phyloP scores from a whole-genome alignment of 2,329 filamentous ascomycete genomes.

The Iodosphaeria phyllophila region DNA sequence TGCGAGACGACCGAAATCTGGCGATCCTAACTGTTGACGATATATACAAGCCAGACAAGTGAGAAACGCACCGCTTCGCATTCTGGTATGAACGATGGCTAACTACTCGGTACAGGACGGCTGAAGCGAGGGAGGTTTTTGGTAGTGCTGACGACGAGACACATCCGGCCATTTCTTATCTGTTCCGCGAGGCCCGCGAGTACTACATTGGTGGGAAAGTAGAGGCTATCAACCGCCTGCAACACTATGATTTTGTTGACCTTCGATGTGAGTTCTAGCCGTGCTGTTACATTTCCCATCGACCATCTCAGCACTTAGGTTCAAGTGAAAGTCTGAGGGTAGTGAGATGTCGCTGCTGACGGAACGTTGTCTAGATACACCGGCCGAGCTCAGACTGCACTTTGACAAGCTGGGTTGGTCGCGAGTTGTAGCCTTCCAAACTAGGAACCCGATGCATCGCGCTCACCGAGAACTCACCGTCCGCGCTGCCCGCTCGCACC shows the following conservation, averaged over 20 bases:
- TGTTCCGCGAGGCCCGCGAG: constrained; percentile 63
- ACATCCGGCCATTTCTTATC: constrained; percentile 83
- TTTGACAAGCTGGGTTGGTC: constrained; percentile 99
- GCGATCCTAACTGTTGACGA: constrained; percentile 93
- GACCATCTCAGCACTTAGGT: too few species aligned
- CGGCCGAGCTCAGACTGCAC: constrained; percentile 82
- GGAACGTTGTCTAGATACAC: constrained; percentile 43
- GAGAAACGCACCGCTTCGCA: constrained; percentile 17
- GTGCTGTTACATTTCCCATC: too few species aligned
- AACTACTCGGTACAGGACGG: constrained; percentile 32
- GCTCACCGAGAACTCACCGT: constrained; percentile 96
- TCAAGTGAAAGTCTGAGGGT: too few species aligned
- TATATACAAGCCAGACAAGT: constrained; percentile 92
- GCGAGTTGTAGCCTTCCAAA: constrained; percentile 97
- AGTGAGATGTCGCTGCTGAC: too few species aligned
- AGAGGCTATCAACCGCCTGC: constrained; percentile 82
- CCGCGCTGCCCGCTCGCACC: constrained; percentile 82
- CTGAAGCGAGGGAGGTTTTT: constrained; percentile 88
- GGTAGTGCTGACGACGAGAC: constrained; percentile 78
- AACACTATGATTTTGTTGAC: constrained; percentile 98
- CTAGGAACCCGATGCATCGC: constrained; percentile 96
- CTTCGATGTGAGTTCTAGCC: constrained; percentile 77
- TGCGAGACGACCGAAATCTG: constrained; percentile 88
- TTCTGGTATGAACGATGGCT: constrained; percentile 37
- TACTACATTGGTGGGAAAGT: constrained; percentile 94